These are phyloP conservation scores for Neurospora africana DNA, from an alignment of 495 filamentous ascomycete genomes.

Conservation along the genomic window DNA sequence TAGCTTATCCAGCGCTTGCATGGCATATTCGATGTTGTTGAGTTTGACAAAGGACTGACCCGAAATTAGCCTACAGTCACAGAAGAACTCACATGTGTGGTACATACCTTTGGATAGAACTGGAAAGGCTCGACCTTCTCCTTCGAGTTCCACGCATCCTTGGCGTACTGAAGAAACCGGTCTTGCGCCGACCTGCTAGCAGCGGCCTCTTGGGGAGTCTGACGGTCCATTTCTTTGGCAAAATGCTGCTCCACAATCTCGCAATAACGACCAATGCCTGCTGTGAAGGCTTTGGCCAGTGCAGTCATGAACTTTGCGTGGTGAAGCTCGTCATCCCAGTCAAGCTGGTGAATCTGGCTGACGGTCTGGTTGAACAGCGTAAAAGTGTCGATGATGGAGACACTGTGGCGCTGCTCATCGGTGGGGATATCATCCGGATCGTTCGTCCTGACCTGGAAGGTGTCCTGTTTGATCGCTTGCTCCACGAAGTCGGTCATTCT, in stretches of 20 bases:
- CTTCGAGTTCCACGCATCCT: conserved; percentile 87
- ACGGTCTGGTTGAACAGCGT: conserved; percentile 83
- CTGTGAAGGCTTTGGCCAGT: conserved; percentile 76
- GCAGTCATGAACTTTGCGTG: conserved; percentile 96
- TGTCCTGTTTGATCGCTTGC: conserved; percentile 78
- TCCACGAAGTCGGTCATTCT: conserved; percentile 81
- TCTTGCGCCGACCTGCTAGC: conserved; percentile 76
- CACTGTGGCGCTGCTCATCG: conserved; percentile 83
- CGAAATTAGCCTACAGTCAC: conserved; percentile 6
- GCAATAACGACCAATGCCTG: conserved; percentile 79
- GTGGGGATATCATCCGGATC: conserved; percentile 48
- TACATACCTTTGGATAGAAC: conserved; percentile 82
- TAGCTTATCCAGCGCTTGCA: conserved; percentile 79
- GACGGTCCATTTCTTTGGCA: conserved; percentile 81
- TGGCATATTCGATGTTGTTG: conserved; percentile 93
- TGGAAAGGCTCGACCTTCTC: conserved; percentile 97
- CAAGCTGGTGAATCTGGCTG: conserved; percentile 71
- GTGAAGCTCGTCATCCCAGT: conserved; percentile 89
- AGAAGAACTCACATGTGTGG: background rate
- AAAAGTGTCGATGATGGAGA: conserved; percentile 90
- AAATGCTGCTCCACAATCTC: conserved; percentile 83
- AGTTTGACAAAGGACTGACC: conserved; percentile 86
- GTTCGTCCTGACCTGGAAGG: conserved; percentile 59
- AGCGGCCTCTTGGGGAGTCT: conserved; percentile 77
- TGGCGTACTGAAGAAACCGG: conserved; percentile 80